These are phyloP conservation scores for Rubroboletus satanas DNA, from an alignment of 768 basidiomycete species.

Conservation along the genomic window DNA sequence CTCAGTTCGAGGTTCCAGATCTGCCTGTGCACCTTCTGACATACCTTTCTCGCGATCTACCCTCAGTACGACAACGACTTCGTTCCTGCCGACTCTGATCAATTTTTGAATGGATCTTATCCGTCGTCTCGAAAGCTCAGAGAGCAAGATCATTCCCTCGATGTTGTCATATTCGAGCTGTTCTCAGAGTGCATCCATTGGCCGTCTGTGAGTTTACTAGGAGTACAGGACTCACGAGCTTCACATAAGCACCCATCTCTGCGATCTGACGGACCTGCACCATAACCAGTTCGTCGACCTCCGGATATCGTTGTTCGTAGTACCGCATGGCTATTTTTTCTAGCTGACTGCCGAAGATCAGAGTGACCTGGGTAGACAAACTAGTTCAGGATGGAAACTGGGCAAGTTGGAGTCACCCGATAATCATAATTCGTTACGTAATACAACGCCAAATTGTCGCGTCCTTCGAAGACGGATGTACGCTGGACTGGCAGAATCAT, in stretches of 20 bases:
- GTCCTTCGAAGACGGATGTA: background rate
- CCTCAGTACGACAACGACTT: conserved; percentile 95
- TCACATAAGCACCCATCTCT: conserved; percentile 99
- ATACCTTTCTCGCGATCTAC: conserved; percentile 99
- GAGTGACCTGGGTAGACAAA: background rate
- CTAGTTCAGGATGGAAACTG: background rate
- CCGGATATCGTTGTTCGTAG: conserved; percentile 90
- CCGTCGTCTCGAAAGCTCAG: conserved; percentile 92
- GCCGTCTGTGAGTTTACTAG: background rate
- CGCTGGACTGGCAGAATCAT: background rate
- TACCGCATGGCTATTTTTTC: conserved; percentile 63
- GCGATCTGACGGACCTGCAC: conserved; percentile 99
- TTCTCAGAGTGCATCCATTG: background rate
- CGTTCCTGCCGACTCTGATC: conserved; percentile 95
- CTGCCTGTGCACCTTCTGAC: conserved; percentile 10
- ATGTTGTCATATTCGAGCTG: conserved; percentile 99
- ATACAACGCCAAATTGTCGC: background rate
- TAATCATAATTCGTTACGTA: conserved; percentile 6
- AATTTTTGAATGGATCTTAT: conserved; percentile 98
- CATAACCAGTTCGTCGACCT: conserved; percentile 99
- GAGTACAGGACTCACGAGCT: conserved; percentile 61
- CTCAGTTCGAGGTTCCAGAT: background rate
- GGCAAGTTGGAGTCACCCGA: background rate
- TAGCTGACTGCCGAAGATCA: background rate
- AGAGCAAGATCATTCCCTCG: conserved; percentile 99